These are phyloP conservation scores for Aspergillus quadricinctus DNA, from an alignment of 2,329 filamentous ascomycete genomes.

Conservation along the genomic window DNA sequence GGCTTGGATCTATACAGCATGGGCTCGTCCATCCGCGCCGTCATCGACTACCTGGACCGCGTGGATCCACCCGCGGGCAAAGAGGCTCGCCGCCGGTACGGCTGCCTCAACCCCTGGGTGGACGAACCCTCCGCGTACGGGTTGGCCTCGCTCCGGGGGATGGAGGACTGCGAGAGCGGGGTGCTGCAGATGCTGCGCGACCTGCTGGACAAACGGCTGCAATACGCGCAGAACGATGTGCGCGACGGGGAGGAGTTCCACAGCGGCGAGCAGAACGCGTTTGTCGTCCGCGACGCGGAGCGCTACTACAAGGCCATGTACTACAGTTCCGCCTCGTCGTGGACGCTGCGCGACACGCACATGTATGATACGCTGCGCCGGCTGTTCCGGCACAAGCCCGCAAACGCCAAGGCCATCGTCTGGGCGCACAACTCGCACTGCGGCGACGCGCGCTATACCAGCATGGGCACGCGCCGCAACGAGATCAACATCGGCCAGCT, in stretches of 20 bases:
- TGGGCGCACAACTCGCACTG: constrained; percentile 54
- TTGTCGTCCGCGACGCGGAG: constrained; percentile 48
- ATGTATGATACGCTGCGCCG: constrained; percentile 49
- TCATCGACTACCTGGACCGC: constrained; percentile 47
- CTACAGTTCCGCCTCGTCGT: constrained; percentile 45
- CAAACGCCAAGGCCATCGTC: constrained; percentile 45
- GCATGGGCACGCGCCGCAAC: constrained; percentile 42
- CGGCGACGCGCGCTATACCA: constrained; percentile 51
- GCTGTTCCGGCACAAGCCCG: constrained; percentile 39
- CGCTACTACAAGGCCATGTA: constrained; percentile 52
- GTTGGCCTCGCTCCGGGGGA: constrained; percentile 37
- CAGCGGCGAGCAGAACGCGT: constrained; percentile 49
- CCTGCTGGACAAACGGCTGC: constrained; percentile 40
- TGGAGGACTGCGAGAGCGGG: constrained; percentile 44
- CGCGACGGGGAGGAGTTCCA: constrained; percentile 47
- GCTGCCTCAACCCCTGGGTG: constrained; percentile 46
- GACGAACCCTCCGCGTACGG: constrained; percentile 50
- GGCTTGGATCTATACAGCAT: constrained; percentile 52
- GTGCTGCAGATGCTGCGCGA: constrained; percentile 46
- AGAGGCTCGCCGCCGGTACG: constrained; percentile 44
- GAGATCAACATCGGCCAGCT: constrained; percentile 53
- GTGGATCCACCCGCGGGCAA: constrained; percentile 44
- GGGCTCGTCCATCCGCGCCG: constrained; percentile 43
- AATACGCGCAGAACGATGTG: constrained; percentile 30
- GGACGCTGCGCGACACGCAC: constrained; percentile 51